Conservation (phyloP, 495 filamentous ascomycete genomes). For the Saxispiralis lemnorum region DNA sequence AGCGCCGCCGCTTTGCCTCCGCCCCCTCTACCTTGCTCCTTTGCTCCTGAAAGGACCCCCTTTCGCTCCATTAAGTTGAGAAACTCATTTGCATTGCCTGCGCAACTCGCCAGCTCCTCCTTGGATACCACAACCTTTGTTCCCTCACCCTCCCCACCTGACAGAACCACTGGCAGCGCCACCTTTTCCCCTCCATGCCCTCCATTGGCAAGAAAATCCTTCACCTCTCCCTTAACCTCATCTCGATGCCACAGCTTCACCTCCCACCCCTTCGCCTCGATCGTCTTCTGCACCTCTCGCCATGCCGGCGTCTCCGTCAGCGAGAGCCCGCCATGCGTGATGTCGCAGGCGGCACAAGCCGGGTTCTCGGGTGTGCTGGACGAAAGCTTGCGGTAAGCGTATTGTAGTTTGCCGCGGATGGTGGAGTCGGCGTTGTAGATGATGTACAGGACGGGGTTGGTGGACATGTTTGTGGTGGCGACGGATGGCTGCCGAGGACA, state of each 20-base stretch:
- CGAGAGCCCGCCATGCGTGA: constrained; percentile 21
- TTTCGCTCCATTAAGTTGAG: neutral
- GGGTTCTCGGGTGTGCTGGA: constrained; percentile 2
- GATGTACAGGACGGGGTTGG: constrained; percentile 13
- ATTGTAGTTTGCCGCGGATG: constrained; percentile 20
- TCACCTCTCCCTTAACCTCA: neutral
- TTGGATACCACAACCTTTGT: too few species aligned
- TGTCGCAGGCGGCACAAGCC: constrained; percentile 22
- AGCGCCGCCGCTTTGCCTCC: too few species aligned
- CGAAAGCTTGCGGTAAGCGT: constrained; percentile 19
- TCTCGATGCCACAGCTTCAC: constrained; percentile 8
- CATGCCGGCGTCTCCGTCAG: constrained; percentile 17
- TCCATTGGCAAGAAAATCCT: neutral
- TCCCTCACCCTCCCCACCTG: too few species aligned
- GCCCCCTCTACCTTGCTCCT: too few species aligned
- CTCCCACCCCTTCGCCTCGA: constrained; percentile 5
- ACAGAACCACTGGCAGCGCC: too few species aligned
- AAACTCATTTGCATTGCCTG: too few species aligned
- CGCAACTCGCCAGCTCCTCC: too few species aligned
- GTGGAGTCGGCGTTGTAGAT: constrained; percentile 23
- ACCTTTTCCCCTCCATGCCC: too few species aligned
- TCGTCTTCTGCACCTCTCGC: constrained; percentile 14
- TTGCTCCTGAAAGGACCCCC: too few species aligned
- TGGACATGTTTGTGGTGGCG: constrained; percentile 6
- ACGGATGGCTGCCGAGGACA: neutral